Evolutionary conservation across 306 rosid species (phyloP), one percentile per base, ranked within the genome.

Genomic region (Acacia crassicarpa): DNA sequence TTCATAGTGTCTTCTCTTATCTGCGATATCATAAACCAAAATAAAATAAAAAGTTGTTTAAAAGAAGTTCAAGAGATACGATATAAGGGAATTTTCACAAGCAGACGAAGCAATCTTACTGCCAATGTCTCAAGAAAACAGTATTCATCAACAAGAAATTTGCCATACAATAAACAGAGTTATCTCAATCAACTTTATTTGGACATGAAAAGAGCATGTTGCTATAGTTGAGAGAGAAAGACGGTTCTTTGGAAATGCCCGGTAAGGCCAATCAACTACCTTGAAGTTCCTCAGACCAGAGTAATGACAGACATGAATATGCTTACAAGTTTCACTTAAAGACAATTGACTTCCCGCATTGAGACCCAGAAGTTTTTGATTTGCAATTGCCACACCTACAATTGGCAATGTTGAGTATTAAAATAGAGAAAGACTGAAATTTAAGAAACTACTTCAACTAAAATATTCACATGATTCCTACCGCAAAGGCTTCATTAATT

Each of bases 401-500:
- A 54, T 78, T 22, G 76, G 67, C 41, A 83, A 80, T 19, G 59
- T 41, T 25, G 78, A 72, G 59, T 68, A 78, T 63, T 84, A 78
- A 81, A 38, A 74, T 80, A 12, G 13, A 69, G 70, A 48, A 19
- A 9, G 72, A 74, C 45, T 59, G 62, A 35, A 32, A 72, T 45
- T 71, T 38, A 77, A 76, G 40, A 81, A 83, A 79, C 54, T 73
- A 82, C 38, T 62, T 54, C 8, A 20, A 17, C 30, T 71, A 83
- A 41, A 81, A 30, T 59, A 19, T 72, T 27, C 72, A 56, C 35
- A 59, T 19, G 35, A 77, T 85, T 54, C 91, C 84, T 92, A 94
- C 99, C 78, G 99, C 84, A 40, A 96, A 96, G 72, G 99, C 99
- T 92, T 96, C 99, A 51, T 96, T 96, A 45, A 96, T 94, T 87